Evolutionary conservation across 495 filamentous ascomycete species (phyloP), one percentile per base, ranked within the genome.

Genomic region (Hamigera avellanea): DNA sequence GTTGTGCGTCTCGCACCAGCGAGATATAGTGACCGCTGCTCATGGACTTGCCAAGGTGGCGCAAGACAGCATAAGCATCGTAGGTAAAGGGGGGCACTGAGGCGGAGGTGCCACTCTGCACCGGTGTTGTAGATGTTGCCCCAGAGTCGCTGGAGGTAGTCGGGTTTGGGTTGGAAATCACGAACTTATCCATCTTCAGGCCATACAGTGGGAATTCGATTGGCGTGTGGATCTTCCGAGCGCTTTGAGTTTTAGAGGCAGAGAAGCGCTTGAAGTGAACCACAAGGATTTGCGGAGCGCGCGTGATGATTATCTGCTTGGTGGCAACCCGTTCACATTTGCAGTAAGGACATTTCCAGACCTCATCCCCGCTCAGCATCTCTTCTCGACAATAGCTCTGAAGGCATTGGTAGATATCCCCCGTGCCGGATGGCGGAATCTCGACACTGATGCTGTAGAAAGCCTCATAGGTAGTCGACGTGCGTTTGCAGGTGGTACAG

Each of bases 261-360:
- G 70, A 70, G 50, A 85, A 85, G 19, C 81, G 76, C 52, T 84
- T 86, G 50, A 86, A 76, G 44, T 85, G 80, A 5, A 86, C 61
- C n/a, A 84, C 78, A 3, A 86, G 60, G 44, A 78, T 73, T 33
- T 80, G 70, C 0, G 81, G 81, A 1, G 79, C 75, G 6, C 81
- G 72, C 13, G 80, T 83, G 42, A 86, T 75, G 23, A 78, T 80
- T 39, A 86, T 78, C 40, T 78, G 75, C 41, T 83, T 85, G 9
- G 70, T 82, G 8, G 80, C 80, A 42, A 79, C 77, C 9, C 78
- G 67, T 36, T 73, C 65, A 35, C 67, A 67, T 40, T 82, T 81
- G 65, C 81, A 86, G 36, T 71, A 59, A 12, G 80, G 76, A 39
- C 81, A 86, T 42, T 76, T 71, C 80, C 80, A 85, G 3, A 73